Percentiles rank a stretch among this genome's conserved stretches.
phyloP scores from a whole-genome alignment of 176 grass and related monocot species.

The Tuctoria greenei region DNA sequence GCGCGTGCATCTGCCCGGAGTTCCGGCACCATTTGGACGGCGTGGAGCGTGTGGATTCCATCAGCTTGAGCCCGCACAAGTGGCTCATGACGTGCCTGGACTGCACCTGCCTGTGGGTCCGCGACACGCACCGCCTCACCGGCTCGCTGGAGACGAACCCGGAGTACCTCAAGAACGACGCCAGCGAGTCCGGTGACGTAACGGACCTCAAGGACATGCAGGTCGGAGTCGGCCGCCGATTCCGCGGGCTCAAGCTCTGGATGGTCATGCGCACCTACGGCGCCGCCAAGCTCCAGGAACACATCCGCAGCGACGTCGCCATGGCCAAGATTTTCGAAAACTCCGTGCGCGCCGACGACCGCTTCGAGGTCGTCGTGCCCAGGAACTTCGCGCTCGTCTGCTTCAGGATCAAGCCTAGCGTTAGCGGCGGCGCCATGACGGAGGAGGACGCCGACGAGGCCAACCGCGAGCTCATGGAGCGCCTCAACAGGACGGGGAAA shows the following conservation, averaged over 20 bases:
- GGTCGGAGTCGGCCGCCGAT: conserved; percentile 53
- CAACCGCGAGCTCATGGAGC: conserved; percentile 41
- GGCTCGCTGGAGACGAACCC: conserved; percentile 40
- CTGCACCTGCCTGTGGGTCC: conserved; percentile 56
- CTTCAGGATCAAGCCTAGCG: conserved; percentile 49
- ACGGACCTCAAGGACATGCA: conserved; percentile 62
- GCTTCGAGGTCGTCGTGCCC: conserved; percentile 39
- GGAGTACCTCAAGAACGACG: conserved; percentile 58
- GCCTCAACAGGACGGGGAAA: conserved; percentile 31
- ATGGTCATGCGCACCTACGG: conserved; percentile 56
- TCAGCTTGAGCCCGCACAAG: conserved; percentile 65
- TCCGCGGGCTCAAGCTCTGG: conserved; percentile 59
- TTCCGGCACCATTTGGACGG: conserved; percentile 51
- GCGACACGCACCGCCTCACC: conserved; percentile 36
- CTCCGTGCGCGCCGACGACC: conserved; percentile 30
- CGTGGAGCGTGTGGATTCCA: conserved; percentile 45
- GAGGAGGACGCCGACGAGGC: conserved; percentile 14
- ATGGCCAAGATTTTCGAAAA: conserved; percentile 55
- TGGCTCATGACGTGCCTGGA: conserved; percentile 50
- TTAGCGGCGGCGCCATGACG: too few species aligned
- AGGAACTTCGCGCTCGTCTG: conserved; percentile 46
- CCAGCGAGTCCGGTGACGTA: conserved; percentile 46
- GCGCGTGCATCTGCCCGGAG: conserved; percentile 66
- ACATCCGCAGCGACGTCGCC: conserved; percentile 64
- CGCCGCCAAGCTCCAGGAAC: conserved; percentile 38